These are phyloP conservation scores for Albophoma yamanashiensis DNA, from an alignment of 2,329 filamentous ascomycete genomes.

Conservation along the genomic window DNA sequence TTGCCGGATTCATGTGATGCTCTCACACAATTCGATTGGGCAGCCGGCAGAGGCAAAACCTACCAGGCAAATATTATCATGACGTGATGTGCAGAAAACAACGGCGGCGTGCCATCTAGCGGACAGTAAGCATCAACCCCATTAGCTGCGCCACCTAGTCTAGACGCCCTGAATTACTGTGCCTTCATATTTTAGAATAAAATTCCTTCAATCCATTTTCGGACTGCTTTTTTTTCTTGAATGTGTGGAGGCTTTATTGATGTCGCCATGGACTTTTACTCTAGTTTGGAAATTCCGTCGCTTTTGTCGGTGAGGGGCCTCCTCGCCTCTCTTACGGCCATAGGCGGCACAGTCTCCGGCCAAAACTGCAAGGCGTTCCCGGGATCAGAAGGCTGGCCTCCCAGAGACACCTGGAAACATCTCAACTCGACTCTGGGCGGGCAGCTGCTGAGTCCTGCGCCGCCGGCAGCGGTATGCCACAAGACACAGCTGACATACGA, in stretches of 20 bases:
- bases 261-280: background rate
- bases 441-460: slow-evolving; percentile 27
- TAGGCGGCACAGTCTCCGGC: background rate
- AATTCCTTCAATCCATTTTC: background rate
- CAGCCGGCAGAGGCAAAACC: background rate
- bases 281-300: background rate
- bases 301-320: background rate
- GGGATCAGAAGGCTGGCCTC: slow-evolving; percentile 35
- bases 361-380: slow-evolving; percentile 36
- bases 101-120: background rate
- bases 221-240: background rate
- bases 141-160: background rate
- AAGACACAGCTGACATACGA: slow-evolving; percentile 12
- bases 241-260: background rate
- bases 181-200: background rate
- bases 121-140: background rate
- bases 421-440: slow-evolving; percentile 35
- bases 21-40: background rate
- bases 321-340: background rate
- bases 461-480: slow-evolving; percentile 23
- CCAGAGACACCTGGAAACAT: slow-evolving; percentile 27
- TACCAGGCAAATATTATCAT: background rate
- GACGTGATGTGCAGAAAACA: background rate
- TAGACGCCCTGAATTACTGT: background rate
- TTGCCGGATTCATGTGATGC: no score